A percentile compares a stretch with the other conserved stretches of the same genome.
Evolutionary conservation across 2,329 filamentous ascomycete species (phyloP).

Genomic region (Botrytis galanthina): DNA sequence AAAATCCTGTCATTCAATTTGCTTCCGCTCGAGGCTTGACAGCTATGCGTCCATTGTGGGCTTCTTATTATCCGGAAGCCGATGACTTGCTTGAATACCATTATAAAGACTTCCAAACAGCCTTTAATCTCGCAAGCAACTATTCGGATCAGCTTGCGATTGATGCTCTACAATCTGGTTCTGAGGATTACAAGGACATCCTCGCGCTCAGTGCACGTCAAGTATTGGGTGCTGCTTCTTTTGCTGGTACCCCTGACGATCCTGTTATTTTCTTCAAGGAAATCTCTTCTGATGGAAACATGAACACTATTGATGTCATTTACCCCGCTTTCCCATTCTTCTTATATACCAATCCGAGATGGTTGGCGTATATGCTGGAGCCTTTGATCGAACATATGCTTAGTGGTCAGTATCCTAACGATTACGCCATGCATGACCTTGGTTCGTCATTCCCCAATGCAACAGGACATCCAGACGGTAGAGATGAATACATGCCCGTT

Average conservation of each 20-base stretch:
- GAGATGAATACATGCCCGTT: constrained; percentile 65
- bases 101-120: constrained; percentile 69
- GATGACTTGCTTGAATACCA: constrained; percentile 71
- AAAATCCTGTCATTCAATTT: constrained; percentile 77
- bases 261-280: constrained; percentile 81
- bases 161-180: constrained; percentile 72
- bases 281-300: constrained; percentile 81
- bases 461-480: constrained; percentile 66
- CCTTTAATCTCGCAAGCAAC: constrained; percentile 61
- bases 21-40: constrained; percentile 74
- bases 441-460: constrained; percentile 71
- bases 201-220: constrained; percentile 76
- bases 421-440: constrained; percentile 76
- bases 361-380: constrained; percentile 76
- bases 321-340: constrained; percentile 86
- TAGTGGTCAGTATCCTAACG: constrained; percentile 82
- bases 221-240: constrained; percentile 74
- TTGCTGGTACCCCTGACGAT: constrained; percentile 68
- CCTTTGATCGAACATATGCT: constrained; percentile 78
- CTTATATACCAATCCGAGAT: constrained; percentile 77
- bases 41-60: constrained; percentile 76
- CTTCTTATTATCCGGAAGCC: constrained; percentile 65
- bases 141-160: constrained; percentile 69
- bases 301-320: constrained; percentile 84
- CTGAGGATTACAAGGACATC: constrained; percentile 73